A percentile compares a stretch with the other conserved stretches of the same genome.
Conservation (phyloP, 768 basidiomycete genomes). For the Boletus sensibilis region DNA sequence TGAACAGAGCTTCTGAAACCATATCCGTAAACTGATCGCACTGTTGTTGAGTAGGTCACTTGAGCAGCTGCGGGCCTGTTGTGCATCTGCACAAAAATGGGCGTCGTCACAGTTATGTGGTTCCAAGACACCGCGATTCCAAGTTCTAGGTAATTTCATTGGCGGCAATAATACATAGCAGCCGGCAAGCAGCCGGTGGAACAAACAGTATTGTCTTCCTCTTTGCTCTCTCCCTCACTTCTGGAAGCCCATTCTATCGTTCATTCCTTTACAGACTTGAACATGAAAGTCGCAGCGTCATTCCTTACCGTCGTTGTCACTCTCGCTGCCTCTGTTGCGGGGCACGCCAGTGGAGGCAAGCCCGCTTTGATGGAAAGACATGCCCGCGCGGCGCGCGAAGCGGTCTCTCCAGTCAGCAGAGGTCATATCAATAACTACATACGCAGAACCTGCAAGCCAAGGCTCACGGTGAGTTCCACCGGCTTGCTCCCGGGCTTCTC, state of each 20-base stretch:
- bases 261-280: not conserved
- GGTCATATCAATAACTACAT: not conserved
- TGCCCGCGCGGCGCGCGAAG: not conserved
- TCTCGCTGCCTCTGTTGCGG: not conserved
- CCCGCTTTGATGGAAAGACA: slow-evolving; percentile 7
- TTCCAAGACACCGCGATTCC: slow-evolving; percentile 1
- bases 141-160: not conserved
- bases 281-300: not conserved
- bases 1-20: not conserved
- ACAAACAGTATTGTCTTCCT: not conserved
- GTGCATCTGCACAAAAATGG: not conserved
- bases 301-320: not conserved
- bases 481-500: not conserved
- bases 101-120: not conserved
- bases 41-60: not conserved
- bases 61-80: not conserved
- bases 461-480: not conserved
- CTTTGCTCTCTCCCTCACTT: not conserved
- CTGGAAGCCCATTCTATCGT: not conserved
- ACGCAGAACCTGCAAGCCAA: not conserved
- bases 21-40: not conserved
- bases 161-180: not conserved
- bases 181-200: not conserved
- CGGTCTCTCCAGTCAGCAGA: not conserved
- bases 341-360: not conserved